A percentile compares a stretch with the other conserved stretches of the same genome.
Conservation (phyloP, 371 early-diverging fungal species). For the Circinella umbellata region DNA sequence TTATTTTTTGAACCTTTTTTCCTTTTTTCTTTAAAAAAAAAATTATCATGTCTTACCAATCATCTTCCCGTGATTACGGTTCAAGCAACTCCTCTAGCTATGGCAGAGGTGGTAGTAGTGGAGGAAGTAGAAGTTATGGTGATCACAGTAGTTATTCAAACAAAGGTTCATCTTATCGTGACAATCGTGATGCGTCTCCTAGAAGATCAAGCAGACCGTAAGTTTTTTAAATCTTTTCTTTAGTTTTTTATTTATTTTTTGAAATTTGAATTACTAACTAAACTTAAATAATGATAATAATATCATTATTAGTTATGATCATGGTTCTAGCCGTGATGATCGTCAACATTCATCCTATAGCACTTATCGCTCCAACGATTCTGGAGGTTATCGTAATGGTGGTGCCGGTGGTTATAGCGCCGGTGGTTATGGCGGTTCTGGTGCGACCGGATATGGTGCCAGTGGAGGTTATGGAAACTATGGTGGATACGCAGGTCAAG, state of each 20-base stretch:
- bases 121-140: slow-evolving; percentile 20
- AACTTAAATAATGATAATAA: too few relatives aligned
- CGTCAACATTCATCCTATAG: slow-evolving; percentile 46
- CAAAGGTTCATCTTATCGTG: slow-evolving; percentile 27
- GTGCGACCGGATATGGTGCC: slow-evolving; percentile 14
- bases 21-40: not conserved
- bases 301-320: slow-evolving; percentile 38
- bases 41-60: slow-evolving; percentile 17
- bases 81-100: slow-evolving; percentile 21
- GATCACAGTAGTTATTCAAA: slow-evolving; percentile 12
- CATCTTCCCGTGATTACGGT: slow-evolving; percentile 17
- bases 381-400: slow-evolving; percentile 25
- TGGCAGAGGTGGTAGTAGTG: slow-evolving; percentile 20
- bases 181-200: slow-evolving; percentile 43
- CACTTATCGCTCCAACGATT: slow-evolving; percentile 40
- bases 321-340: slow-evolving; percentile 43
- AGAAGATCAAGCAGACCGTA: slow-evolving; percentile 48
- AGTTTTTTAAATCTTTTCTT: slow-evolving; percentile 9
- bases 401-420: slow-evolving; percentile 11
- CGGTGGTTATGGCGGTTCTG: slow-evolving; percentile 33
- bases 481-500: slow-evolving; percentile 49
- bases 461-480: slow-evolving; percentile 39
- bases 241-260: not conserved
- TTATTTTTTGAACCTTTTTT: not conserved
- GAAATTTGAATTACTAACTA: not conserved